Evolutionary conservation across 2,329 filamentous ascomycete species (phyloP), one percentile per base, ranked within the genome.

Genomic region (Paraconiothyrium sp.): DNA sequence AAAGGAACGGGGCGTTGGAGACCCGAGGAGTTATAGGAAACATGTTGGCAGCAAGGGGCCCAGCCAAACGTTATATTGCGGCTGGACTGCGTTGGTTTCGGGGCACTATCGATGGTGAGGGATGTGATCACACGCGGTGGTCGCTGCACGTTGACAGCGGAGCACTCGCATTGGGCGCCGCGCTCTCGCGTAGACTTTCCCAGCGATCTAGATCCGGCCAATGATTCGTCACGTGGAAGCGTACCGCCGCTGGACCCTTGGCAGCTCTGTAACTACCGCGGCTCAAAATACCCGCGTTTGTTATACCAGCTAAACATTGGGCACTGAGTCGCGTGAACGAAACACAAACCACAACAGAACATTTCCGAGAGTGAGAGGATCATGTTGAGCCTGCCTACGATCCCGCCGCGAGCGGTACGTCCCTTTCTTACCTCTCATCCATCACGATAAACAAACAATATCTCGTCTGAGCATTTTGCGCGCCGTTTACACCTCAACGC

Each of bases 311-410:
- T 2, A 44, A n/a, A 20, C 41, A 20, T 30, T 48, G 10, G 20
- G 46, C 24, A 5, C 24, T 20, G 16, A 27, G 24, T 27, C 24
- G 22, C 24, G 46, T 30, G 41, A 16, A 11, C n/a, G 24, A 20
- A 20, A 48, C 14, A 20, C 24, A 32, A 32, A 4, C 20, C n/a
- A 48, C 46, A 24, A 46, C 20, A 22, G 6, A 13, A 46, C 5
- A 4, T 20, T 5, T 46, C 20, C 1, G 20, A 10, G 11, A 9
- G 11, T 4, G 11, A 11, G 41, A 6, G 1, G 9, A 57, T 20
- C 30, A 62, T 62, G 60, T 44, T 58, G 22, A 59, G 56, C 14
- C 30, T 62, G 39, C 60, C 60, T 24, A 56, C 44, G 9, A 56
- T 62, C 6, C 32, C 56, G 9, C 60, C 60, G 11, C 50, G 56